Evolutionary conservation across 2,329 filamentous ascomycete species (phyloP), one percentile per base, ranked within the genome.

Genomic region (Colletotrichum gloeosporioides): DNA sequence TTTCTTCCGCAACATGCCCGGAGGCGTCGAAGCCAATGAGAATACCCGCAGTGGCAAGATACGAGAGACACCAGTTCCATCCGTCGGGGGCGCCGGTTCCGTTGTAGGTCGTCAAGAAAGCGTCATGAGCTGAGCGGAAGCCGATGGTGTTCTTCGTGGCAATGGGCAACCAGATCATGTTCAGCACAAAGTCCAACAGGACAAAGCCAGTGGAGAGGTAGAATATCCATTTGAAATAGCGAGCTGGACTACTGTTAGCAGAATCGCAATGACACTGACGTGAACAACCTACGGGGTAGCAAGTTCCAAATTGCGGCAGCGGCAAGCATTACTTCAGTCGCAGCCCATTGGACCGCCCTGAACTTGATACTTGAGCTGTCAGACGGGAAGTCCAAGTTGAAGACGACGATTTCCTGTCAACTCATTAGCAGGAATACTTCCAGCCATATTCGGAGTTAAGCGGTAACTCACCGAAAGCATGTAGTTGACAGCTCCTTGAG

Each of bases 51-150:
- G 91, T 92, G 2, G 90, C 90, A 31, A 91, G 87, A 80, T 90
- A 92, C 6, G 89, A 91, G 5, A 92, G 85, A 82, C 90, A 92
- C 91, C 90, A 92, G 79, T 92, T 92, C 90, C 91, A 92, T 4
- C 87, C 90, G 2, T 87, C 84, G 0, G 90, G 89, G 2, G 89
- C 88, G 13, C 88, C 89, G 13, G 88, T 90, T 3, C 88, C 88
- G 73, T 92, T 92, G 80, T 91, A 91, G 0, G 90, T 92, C 15
- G 89, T 87, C 84, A 91, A 89, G 80, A 92, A 92, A 10, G 90
- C 90, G 75, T 91, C 90, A 44, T 90, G 85, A 1, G 91, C 86
- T 2, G 89, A 86, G n/a, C 90, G 88, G 82, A 92, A 92, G 3
- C 91, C 91, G 80, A 32, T 32, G 0, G 89, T 90, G 71, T 90